Evolutionary conservation across 768 basidiomycete species (phyloP).

Genomic region (Cystofilobasidium capitatum): DNA sequence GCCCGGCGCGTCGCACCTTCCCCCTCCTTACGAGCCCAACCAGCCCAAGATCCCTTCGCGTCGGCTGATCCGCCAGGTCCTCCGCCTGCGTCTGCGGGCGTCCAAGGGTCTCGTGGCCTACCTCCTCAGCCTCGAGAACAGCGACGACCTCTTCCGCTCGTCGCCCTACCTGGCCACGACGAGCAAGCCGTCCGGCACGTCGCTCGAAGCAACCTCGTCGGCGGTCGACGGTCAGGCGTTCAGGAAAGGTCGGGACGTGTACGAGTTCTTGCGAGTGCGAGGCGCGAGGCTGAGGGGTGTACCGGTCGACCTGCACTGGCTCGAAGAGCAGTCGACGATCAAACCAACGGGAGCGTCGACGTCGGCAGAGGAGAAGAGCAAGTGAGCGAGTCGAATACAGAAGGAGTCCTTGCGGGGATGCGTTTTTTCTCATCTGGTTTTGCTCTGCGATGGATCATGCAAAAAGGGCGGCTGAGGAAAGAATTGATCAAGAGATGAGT

Average conservation of each 20-base stretch:
- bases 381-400: no score
- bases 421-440: no score
- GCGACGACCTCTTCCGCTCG: not conserved
- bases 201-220: not conserved
- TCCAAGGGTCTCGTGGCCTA: slow-evolving; percentile 62
- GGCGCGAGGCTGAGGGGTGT: slow-evolving; percentile 55
- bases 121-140: slow-evolving; percentile 40
- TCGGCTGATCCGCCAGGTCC: slow-evolving; percentile 75
- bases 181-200: not conserved
- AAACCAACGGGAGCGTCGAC: no score
- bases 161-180: slow-evolving; percentile 1
- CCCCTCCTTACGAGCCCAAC: slow-evolving; percentile 34
- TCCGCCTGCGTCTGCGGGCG: slow-evolving; percentile 75
- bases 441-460: no score
- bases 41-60: slow-evolving; percentile 58
- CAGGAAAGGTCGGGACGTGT: slow-evolving; percentile 60
- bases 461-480: no score
- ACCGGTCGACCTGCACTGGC: not conserved
- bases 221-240: not conserved
- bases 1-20: slow-evolving; percentile 4
- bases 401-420: no score
- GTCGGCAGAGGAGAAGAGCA: no score
- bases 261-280: slow-evolving; percentile 56
- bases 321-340: not conserved
- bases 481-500: no score